A percentile compares a stretch with the other conserved stretches of the same genome.
phyloP scores from a whole-genome alignment of 371 early-diverging fungal species.

The Syncephalis plumigaleata region DNA sequence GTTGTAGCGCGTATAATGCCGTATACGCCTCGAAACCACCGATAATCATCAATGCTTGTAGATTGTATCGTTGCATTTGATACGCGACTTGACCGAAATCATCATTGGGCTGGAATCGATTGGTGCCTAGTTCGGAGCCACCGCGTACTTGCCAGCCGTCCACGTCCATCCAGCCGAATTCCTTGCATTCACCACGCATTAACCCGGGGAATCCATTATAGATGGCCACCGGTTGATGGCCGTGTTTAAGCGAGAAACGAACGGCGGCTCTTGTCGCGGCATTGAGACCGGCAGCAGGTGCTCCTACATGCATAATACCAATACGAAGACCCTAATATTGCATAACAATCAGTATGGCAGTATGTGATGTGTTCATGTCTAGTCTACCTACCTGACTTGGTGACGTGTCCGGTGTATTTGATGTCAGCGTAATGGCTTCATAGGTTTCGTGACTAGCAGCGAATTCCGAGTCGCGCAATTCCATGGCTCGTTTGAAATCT shows the following conservation, averaged over 20 bases:
- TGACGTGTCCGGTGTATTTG: neutral
- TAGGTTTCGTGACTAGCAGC: constrained; percentile 19
- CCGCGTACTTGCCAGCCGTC: constrained; percentile 82
- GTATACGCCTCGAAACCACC: constrained; percentile 93
- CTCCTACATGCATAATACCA: constrained; percentile 88
- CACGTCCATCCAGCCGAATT: constrained; percentile 71
- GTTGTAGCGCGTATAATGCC: constrained; percentile 52
- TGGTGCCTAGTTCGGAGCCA: constrained; percentile 92
- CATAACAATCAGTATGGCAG: neutral
- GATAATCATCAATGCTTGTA: constrained; percentile 79
- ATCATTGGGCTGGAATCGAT: constrained; percentile 68
- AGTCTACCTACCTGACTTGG: neutral
- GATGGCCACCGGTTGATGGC: constrained; percentile 70
- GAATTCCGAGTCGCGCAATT: constrained; percentile 83
- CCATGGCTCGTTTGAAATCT: constrained; percentile 81
- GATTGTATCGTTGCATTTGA: constrained; percentile 74
- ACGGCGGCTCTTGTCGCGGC: constrained; percentile 85
- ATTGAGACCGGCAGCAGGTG: constrained; percentile 98
- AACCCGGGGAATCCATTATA: constrained; percentile 94
- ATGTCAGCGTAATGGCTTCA: neutral
- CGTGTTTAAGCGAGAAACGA: constrained; percentile 70
- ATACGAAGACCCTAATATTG: constrained; percentile 44
- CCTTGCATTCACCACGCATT: constrained; percentile 52
- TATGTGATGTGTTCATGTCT: neutral
- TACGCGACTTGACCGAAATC: constrained; percentile 79